Conservation (phyloP, 352 stramenopile species). For the Globisporangium barbulae region DNA sequence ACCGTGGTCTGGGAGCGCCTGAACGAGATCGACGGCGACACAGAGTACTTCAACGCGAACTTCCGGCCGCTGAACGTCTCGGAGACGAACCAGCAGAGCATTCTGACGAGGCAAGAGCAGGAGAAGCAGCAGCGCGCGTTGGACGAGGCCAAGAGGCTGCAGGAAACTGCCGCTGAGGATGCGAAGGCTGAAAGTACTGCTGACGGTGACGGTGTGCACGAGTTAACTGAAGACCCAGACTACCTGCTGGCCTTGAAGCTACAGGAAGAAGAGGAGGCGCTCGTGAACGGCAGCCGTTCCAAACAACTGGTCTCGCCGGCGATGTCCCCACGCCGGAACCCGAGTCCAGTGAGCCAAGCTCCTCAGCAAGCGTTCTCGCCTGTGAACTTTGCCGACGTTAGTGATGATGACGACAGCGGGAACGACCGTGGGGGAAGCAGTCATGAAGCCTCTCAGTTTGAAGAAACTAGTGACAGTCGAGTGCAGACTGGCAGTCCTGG, state of each 20-base stretch:
- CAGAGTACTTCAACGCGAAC: conserved; percentile 66
- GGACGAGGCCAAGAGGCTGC: conserved; percentile 8
- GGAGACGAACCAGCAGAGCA: conserved; percentile 64
- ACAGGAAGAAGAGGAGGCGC: conserved; percentile 75
- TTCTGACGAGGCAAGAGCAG: conserved; percentile 60
- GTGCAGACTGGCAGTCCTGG: background rate
- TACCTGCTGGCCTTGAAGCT: conserved; percentile 70
- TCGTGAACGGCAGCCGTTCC: conserved; percentile 4
- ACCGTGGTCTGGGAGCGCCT: conserved; percentile 95
- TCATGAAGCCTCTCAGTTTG: conserved; percentile 1
- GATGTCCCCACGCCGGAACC: conserved; percentile 14
- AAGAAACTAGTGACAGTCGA: background rate
- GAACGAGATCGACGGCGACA: conserved; percentile 88
- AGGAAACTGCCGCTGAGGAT: conserved; percentile 2
- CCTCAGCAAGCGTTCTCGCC: background rate
- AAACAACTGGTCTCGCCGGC: conserved; percentile 15
- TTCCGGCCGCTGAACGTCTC: conserved; percentile 66
- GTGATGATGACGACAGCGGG: background rate
- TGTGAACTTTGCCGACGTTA: conserved; percentile 13
- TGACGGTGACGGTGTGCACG: background rate
- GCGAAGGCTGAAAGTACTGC: background rate
- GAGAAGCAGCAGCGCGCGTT: conserved; percentile 23
- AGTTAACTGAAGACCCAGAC: conserved; percentile 44
- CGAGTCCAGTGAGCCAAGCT: conserved; percentile 17
- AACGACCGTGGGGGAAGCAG: conserved; percentile 4